Base-by-base conservation (phyloP, 2,329 filamentous ascomycete genomes). In the Pseudocercospora eumusae region DNA sequence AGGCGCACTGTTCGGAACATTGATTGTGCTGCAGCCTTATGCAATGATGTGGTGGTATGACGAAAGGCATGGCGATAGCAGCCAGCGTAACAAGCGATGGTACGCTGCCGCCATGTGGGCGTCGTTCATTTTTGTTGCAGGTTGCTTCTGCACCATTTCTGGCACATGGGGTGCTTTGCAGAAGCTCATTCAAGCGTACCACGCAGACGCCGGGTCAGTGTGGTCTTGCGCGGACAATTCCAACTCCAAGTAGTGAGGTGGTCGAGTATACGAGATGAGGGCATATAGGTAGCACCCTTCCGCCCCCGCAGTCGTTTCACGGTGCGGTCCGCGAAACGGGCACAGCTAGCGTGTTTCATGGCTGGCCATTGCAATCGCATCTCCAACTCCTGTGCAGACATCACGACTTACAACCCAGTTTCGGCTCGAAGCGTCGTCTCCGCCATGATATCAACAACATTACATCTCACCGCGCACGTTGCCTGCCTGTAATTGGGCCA, bases 31-130 rank as follows among this genome's bases (percentile, higher is more conserved):
- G 44, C 60, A 66, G 25, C 73, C 73, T 1, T 75, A 75, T 70
- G 77, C 76, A 9, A 72, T 70, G 65, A 79, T 79, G 77, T 80
- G 78, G 78, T 62, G 80, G 0, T 78, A 78, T 54, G 77, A 80
- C 64, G 76, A 80, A 60, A 79, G 76, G 76, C 57, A 33, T 18
- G 64, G 59, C 4, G 66, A 65, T 5, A 36, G 71, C 6, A 64
- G 64, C 6, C 36, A 70, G 8, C 61, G 64, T 13, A 65, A 62
- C 36, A 9, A 40, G 25, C 50, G 45, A 27, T 70, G 68, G 68
- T 60, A 59, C 18, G 20, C 64, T 4, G 65, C 66, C 59, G 68
- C 66, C 15, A 42, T 25, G 21, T 70, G 63, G 64, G 63, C 64
- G 31, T 31, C 61, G 6, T 77, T 77, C 50, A 70, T 80, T 5